phyloP scores from a whole-genome alignment of 371 early-diverging fungal genomes.

The Apophysomyces variabilis region DNA sequence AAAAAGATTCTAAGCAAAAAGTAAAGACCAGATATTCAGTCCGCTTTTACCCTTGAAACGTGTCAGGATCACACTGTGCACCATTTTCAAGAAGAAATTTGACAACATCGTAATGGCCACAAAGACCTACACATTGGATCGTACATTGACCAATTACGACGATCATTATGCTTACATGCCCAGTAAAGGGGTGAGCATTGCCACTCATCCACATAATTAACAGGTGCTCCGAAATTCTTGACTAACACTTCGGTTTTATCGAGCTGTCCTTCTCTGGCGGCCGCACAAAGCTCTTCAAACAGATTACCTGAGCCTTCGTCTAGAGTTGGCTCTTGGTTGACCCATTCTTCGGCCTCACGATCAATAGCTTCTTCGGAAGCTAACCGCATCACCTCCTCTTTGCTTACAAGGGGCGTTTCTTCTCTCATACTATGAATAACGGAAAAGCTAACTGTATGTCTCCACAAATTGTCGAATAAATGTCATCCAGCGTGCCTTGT shows the following conservation, averaged over 20 bases:
- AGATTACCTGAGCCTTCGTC: conserved; percentile 19
- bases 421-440: conserved; percentile 12
- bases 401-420: conserved; percentile 17
- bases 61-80: conserved; percentile 45
- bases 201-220: conserved; percentile 43
- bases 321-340: conserved; percentile 21
- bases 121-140: conserved; percentile 26
- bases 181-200: conserved; percentile 48
- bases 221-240: conserved; percentile 39
- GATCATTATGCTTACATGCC: conserved; percentile 32
- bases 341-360: conserved; percentile 1
- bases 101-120: conserved; percentile 39
- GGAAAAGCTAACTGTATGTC: too few relatives aligned
- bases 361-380: conserved; percentile 19
- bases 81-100: conserved; percentile 34
- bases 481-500: too few relatives aligned
- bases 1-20: background rate
- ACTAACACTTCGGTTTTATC: conserved; percentile 44
- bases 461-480: too few relatives aligned
- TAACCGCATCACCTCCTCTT: conserved; percentile 25
- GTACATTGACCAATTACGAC: background rate
- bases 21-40: background rate
- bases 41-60: conserved; percentile 41
- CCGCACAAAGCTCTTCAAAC: conserved; percentile 44
- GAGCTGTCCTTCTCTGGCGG: conserved; percentile 42